A percentile compares a stretch with the other conserved stretches of the same genome.
Evolutionary conservation across 192 early-diverging fungal species (phyloP).

Genomic region (Backusella mclennaniae): DNA sequence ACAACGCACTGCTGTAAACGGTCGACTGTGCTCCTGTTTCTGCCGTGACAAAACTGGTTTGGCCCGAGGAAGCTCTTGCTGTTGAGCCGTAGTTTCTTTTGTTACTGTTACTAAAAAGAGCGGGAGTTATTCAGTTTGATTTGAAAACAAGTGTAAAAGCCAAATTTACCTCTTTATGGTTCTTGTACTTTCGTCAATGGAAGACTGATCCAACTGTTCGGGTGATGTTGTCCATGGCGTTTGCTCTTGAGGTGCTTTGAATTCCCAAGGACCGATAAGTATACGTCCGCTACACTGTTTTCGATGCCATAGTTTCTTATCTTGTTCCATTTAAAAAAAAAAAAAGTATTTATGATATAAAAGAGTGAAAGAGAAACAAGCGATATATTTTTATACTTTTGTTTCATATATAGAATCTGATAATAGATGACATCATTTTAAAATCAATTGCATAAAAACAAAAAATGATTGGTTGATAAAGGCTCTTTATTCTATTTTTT

Average conservation of each 20-base stretch:
- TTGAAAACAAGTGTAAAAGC: too few relatives aligned
- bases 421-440: not conserved
- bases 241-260: not conserved
- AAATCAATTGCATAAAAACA: not conserved
- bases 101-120: not conserved
- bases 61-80: not conserved
- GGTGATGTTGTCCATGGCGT: not conserved
- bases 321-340: not conserved
- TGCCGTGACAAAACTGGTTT: conserved; percentile 1
- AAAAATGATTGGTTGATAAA: not conserved
- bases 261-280: conserved; percentile 22
- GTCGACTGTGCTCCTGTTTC: not conserved
- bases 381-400: not conserved
- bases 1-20: not conserved
- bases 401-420: not conserved
- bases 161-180: not conserved
- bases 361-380: not conserved
- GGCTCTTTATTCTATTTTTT: too few relatives aligned
- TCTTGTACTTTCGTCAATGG: not conserved
- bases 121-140: too few relatives aligned
- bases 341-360: not conserved
- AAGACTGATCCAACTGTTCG: not conserved
- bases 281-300: conserved; percentile 14
- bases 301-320: not conserved
- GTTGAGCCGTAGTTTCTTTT: not conserved